Base-by-base conservation (phyloP, 805 yeast species). In the Sungouiella thailandica region DNA sequence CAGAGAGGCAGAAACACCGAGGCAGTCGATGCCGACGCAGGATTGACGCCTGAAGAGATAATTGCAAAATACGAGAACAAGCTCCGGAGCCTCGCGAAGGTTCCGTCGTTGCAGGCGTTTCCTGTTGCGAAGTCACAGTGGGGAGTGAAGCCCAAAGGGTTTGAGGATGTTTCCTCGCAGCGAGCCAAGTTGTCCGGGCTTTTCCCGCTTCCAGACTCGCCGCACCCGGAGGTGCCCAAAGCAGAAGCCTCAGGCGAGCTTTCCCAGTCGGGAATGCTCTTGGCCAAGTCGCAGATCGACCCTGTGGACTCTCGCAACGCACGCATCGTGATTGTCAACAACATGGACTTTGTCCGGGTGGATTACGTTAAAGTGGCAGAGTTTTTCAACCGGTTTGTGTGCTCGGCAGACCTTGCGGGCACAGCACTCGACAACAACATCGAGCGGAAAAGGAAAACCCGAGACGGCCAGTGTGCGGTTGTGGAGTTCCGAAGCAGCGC, bases 141-240 rank as follows among this genome's bases (percentile, higher is more conserved):
- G 95, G 93, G 85, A 32, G 61, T 73, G 16, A 68, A 70, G 22
- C 88, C 95, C 1, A 65, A 67, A 40, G 90, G 86, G 0, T 82
- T 82, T 52, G 93, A 84, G 49, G 72, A 74, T 5, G 78, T 83
- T 1, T 72, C 83, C 2, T 83, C 93, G 0, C 84, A 79, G 40
- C 66, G 81, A 39, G 95, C 93, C 5, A 87, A 86, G 48, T 60
- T 83, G 12, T 74, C 86, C 1, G 95, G 95, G 0, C 55, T 84
- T 2, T 87, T 86, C 48, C 86, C 89, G 2, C 62, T 74, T 12
- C 90, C 93, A 1, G 88, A 88, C 4, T 70, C 67, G 42, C 78
- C 78, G 0, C 47, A 70, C 40, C 70, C 69, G 7, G 22, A 19
- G 8, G 7, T 19, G 22, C 7, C 22, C 8, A 19, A 19, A 19